A percentile compares a stretch with the other conserved stretches of the same genome.
Evolutionary conservation across 805 yeast species (phyloP).

Genomic region (Pichia heedii): DNA sequence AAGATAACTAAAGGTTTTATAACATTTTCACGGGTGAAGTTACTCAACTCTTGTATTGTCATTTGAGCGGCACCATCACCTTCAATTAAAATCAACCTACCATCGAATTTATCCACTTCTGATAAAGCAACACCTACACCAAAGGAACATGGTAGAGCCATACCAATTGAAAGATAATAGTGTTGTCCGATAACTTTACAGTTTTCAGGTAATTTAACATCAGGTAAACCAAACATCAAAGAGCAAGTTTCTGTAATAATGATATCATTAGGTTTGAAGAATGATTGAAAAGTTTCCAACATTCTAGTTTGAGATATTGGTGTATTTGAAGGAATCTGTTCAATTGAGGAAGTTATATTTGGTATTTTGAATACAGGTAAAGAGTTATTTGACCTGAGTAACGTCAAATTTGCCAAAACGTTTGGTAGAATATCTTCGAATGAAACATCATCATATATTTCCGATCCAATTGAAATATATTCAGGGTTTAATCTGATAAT

Average conservation of each 20-base stretch:
- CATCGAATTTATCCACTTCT: slow-evolving; percentile 34
- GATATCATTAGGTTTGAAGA: slow-evolving; percentile 48
- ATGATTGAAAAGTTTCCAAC: slow-evolving; percentile 29
- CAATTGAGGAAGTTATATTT: slow-evolving; percentile 10
- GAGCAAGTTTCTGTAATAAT: slow-evolving; percentile 81
- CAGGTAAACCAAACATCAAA: slow-evolving; percentile 68
- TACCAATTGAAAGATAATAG: slow-evolving; percentile 81
- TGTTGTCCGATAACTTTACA: slow-evolving; percentile 53
- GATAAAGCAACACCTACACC: slow-evolving; percentile 71
- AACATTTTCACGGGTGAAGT: slow-evolving; percentile 37
- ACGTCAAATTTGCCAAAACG: slow-evolving; percentile 28
- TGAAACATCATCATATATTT: slow-evolving; percentile 36
- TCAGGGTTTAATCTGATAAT: slow-evolving; percentile 45
- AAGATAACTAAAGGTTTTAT: slow-evolving; percentile 63
- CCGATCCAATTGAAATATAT: slow-evolving; percentile 39
- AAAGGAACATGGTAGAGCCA: slow-evolving; percentile 76
- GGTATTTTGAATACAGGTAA: slow-evolving; percentile 11
- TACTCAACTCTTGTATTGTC: slow-evolving; percentile 69
- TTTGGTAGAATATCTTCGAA: slow-evolving; percentile 37
- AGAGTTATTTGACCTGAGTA: slow-evolving; percentile 15
- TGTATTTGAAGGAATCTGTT: slow-evolving; percentile 19
- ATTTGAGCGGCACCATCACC: slow-evolving; percentile 96
- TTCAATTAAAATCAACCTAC: slow-evolving; percentile 60
- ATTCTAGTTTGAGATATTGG: slow-evolving; percentile 41
- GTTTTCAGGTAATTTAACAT: slow-evolving; percentile 49